phyloP scores from a whole-genome alignment of 148 eudicot genomes.

The Camellia japonica region DNA sequence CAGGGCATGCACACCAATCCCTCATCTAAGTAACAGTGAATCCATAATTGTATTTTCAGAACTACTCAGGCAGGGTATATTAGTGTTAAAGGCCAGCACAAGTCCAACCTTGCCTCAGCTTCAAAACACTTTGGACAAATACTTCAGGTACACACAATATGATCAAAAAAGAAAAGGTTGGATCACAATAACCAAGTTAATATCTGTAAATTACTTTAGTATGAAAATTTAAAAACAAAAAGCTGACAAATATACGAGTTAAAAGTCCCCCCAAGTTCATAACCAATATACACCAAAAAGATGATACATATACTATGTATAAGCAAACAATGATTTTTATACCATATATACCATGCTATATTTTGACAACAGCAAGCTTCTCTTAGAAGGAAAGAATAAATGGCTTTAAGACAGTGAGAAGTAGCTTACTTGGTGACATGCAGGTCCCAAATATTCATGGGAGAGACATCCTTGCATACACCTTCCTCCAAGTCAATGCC shows the following conservation, averaged over 20 bases:
- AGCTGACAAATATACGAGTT: neutral
- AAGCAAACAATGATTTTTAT: neutral
- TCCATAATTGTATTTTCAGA: too few species aligned
- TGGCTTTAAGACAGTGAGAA: neutral
- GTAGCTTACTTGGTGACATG: constrained; percentile 55
- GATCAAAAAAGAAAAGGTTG: neutral
- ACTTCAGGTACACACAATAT: neutral
- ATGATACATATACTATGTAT: neutral
- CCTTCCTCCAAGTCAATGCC: constrained; percentile 88
- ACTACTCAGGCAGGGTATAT: too few species aligned
- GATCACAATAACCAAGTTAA: neutral
- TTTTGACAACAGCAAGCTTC: too few species aligned
- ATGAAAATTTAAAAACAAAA: neutral
- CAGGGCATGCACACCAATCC: neutral
- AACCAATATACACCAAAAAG: neutral
- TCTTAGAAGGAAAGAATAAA: neutral
- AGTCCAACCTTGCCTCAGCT: neutral
- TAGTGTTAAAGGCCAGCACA: neutral
- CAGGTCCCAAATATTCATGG: constrained; percentile 82
- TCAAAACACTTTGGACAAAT: neutral
- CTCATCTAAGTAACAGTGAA: too few species aligned
- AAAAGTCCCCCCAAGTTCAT: neutral
- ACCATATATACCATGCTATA: neutral
- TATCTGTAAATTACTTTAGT: neutral
- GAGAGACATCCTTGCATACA: constrained; percentile 65